These are phyloP conservation scores for Neostapfia colusana DNA, from an alignment of 176 grass and related monocot genomes.

Conservation along the genomic window DNA sequence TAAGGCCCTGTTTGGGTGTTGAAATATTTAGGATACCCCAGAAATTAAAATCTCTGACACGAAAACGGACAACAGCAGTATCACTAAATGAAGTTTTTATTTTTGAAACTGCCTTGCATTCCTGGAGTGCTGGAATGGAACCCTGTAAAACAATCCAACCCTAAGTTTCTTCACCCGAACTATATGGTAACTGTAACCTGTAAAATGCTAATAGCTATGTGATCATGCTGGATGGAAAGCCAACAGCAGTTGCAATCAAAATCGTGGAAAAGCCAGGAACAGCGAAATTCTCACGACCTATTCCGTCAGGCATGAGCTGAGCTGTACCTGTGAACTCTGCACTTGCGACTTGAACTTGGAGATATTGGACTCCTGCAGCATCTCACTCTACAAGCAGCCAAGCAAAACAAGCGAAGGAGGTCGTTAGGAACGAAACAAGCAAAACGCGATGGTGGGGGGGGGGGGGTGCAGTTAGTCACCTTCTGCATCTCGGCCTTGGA, in stretches of 20 bases:
- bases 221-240: not conserved
- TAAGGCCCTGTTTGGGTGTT: too few species aligned
- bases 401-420: not conserved
- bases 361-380: slow-evolving; percentile 84
- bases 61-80: not conserved
- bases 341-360: slow-evolving; percentile 93
- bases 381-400: slow-evolving; percentile 56
- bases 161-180: not conserved
- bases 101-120: not conserved
- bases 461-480: too few species aligned
- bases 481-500: slow-evolving; percentile 89
- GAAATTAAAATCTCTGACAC: not conserved
- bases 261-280: not conserved
- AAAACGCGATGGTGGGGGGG: not conserved
- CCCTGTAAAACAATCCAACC: not conserved
- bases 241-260: not conserved
- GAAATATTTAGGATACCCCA: too few species aligned
- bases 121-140: not conserved
- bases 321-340: slow-evolving; percentile 71
- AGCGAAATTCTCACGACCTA: not conserved
- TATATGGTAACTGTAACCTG: not conserved
- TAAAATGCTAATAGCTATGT: not conserved
- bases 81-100: not conserved
- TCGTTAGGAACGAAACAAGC: not conserved
- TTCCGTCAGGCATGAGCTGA: not conserved